Evolutionary conservation across 2,329 filamentous ascomycete genomes (phyloP), one percentile per base, ranked within the genome.

Genomic region (Colletotrichum liriopes): DNA sequence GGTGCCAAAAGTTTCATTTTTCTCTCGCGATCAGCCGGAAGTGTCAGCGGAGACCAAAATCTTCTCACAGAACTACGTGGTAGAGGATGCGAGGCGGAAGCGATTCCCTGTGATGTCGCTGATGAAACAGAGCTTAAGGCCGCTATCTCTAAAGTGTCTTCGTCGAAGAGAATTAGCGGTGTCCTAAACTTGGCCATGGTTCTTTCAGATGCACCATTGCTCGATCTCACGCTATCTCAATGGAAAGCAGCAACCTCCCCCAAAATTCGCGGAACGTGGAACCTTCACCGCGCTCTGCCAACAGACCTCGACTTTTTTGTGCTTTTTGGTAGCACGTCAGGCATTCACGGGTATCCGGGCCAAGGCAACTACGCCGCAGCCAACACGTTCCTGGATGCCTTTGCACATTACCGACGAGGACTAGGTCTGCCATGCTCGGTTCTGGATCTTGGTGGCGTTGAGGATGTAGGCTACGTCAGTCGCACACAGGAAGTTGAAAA

Each of bases 241-340:
- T 86, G 82, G 82, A 71, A 77, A 4, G 73, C 75, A 0, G 78
- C 80, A 3, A 74, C 83, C 1, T 67, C 70, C 1, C 82, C 84
- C 8, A 87, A 87, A 74, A 78, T 84, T 1, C 64, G 77, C 5
- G 85, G 84, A 5, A 83, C 83, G 1, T 82, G 79, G 80, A 87
- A 87, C 66, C 76, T 87, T 5, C 81, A 86, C 73, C 69, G 78
- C 37, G 11, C 71, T 23, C 23, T 70, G 6, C 29, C 61, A 0
- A 11, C 20, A n/a, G 56, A 8, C 37, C 72, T 83, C 1, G 81
- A 83, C 71, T 84, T 86, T 74, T 84, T 86, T 49, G 70, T 79
- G n/a, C 65, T 82, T 29, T 76, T 79, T 26, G 78, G 76, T 9
- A 85, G 83, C 3, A 73, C 81, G 11, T 77, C 77, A 0, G 80